phyloP scores from a whole-genome alignment of 2,329 filamentous ascomycete genomes.

The Colletotrichum limetticola region DNA sequence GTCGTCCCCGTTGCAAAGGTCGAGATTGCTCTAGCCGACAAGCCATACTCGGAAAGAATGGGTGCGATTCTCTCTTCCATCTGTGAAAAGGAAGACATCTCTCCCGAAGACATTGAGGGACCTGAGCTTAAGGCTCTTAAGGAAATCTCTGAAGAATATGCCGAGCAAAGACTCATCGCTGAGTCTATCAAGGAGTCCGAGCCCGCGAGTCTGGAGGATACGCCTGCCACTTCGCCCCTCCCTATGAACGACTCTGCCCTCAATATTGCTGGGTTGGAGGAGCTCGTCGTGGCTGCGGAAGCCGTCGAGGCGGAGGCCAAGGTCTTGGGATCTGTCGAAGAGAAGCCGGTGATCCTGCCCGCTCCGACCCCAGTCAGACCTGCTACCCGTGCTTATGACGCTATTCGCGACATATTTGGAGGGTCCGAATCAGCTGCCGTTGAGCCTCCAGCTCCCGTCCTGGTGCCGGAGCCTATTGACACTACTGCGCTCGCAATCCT shows the following conservation, averaged over 20 bases:
- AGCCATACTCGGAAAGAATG: slow-evolving; percentile 37
- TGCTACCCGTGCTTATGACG: slow-evolving; percentile 41
- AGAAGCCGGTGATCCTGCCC: slow-evolving; percentile 21
- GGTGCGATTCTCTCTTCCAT: slow-evolving; percentile 48
- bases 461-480: slow-evolving; percentile 12
- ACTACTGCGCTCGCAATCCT: slow-evolving; percentile 21
- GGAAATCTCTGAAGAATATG: slow-evolving; percentile 35
- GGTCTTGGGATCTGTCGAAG: slow-evolving; percentile 6
- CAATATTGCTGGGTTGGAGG: slow-evolving; percentile 27
- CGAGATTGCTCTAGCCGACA: slow-evolving; percentile 17
- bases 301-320: slow-evolving; percentile 22
- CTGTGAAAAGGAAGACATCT: slow-evolving; percentile 49
- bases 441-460: slow-evolving; percentile 25
- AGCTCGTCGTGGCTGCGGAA: slow-evolving; percentile 24
- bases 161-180: slow-evolving; percentile 22
- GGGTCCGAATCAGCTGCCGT: slow-evolving; percentile 38
- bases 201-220: slow-evolving; percentile 38
- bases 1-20: slow-evolving; percentile 42
- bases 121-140: slow-evolving; percentile 47
- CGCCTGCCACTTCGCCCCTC: slow-evolving; percentile 32
- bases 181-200: slow-evolving; percentile 40
- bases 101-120: slow-evolving; percentile 47
- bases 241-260: slow-evolving; percentile 27
- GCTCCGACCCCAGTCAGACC: slow-evolving; percentile 29
- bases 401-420: slow-evolving; percentile 53